Conservation (phyloP, 495 filamentous ascomycete genomes). For the Ascobolus immersus region DNA sequence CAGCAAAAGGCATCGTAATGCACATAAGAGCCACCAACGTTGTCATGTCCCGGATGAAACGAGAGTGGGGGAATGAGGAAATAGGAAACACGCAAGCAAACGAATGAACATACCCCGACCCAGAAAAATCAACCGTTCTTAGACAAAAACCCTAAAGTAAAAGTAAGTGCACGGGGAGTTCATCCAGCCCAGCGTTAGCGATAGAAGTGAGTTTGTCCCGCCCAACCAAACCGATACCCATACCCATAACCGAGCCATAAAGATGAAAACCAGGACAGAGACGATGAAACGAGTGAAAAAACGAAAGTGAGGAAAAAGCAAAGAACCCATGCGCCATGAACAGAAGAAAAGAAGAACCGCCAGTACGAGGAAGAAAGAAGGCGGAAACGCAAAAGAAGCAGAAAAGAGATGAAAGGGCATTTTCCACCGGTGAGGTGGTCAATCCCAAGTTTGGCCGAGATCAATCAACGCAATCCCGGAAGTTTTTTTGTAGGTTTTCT, state of each 20-base stretch:
- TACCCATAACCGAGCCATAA: constrained; percentile 6
- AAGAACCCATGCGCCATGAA: not conserved
- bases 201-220: constrained; percentile 20
- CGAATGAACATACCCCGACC: constrained; percentile 1
- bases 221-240: constrained; percentile 21
- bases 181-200: constrained; percentile 4
- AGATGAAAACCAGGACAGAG: too few relatives aligned
- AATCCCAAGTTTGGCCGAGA: too few relatives aligned
- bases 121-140: constrained; percentile 4
- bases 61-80: constrained; percentile 4
- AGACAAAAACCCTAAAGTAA: constrained; percentile 1
- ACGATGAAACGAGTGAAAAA: too few relatives aligned
- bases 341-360: not conserved
- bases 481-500: constrained; percentile 37
- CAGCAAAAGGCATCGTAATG: too few relatives aligned
- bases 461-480: too few relatives aligned
- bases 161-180: constrained; percentile 7
- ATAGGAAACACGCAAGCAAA: constrained; percentile 7
- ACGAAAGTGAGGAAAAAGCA: not conserved
- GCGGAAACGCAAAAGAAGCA: too few relatives aligned
- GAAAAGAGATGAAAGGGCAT: too few relatives aligned
- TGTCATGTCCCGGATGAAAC: constrained; percentile 7
- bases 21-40: constrained; percentile 10
- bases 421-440: too few relatives aligned
- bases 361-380: too few relatives aligned